Base-by-base conservation (phyloP, 169 alveolate genomes). In the Eimeria maxima region DNA sequence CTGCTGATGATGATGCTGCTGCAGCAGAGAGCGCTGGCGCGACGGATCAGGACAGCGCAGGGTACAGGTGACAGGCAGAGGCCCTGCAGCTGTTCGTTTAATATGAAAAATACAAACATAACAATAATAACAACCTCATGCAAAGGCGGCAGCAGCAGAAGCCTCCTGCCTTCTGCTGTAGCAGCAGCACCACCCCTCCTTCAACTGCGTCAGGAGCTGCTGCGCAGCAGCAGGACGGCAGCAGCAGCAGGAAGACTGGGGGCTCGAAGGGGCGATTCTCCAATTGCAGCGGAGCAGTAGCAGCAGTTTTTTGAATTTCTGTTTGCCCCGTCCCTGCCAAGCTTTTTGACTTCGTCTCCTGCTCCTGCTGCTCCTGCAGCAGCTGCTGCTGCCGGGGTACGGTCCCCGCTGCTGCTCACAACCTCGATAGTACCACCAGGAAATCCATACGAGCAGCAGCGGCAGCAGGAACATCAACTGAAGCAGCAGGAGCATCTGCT, bases 21-120 rank as follows among this genome's bases (percentile, higher is more conserved):
- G 88, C 88, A 42, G 88, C 65, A 45, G 88, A 78, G 88, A 78
- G 88, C 88, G 88, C 88, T 44, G 88, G 67, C 65, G 67, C 65
- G 88, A 78, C 88, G 27, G 63, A 50, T 42, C 88, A 78, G 67
- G 88, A 13, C 67, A 78, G 88, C 88, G n/a, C 88, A 45, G 67
- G 14, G 88, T 27, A 22, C 65, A 22, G 88, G 27, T 0, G 67
- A 78, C 18, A 29, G 67, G 42, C 88, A 22, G 88, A 47, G 60
- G 88, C 88, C 67, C 60, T 78, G 33, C 60, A 78, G 88, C 57
- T 38, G 67, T 47, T 78, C 6, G 5, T 78, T 78, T 44, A 45
- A 78, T 44, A 24, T 6, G 14, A 14, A 78, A 78, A 78, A 78
- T 47, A 44, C 24, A 47, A 44, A 45, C 53, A 78, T 45, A 45